phyloP scores from a whole-genome alignment of 179 eudicot species.

The Drosera spatulata region DNA sequence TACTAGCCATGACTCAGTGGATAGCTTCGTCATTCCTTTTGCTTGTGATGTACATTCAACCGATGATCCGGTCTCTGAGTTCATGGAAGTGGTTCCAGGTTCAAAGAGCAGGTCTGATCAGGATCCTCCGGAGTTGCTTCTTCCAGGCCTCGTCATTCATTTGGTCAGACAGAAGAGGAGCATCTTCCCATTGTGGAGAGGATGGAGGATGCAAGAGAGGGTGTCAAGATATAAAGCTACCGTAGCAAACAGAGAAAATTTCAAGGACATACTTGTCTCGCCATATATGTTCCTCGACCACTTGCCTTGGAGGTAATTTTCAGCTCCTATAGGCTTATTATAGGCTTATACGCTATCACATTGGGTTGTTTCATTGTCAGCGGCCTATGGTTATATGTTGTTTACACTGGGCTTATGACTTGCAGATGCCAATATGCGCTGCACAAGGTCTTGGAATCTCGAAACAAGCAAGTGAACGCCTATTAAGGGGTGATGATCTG shows the following conservation, averaged over 20 bases:
- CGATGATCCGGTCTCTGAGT: slow-evolving; percentile 36
- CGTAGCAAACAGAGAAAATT: slow-evolving; percentile 47
- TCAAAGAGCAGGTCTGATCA: slow-evolving; percentile 19
- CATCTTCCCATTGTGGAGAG: slow-evolving; percentile 27
- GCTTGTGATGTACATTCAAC: slow-evolving; percentile 9
- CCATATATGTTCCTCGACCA: slow-evolving; percentile 77
- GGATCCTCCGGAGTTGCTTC: slow-evolving; percentile 49
- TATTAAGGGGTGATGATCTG: too few species aligned
- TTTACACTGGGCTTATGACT: not conserved
- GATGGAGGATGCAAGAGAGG: slow-evolving; percentile 26
- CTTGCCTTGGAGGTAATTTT: slow-evolving; percentile 68
- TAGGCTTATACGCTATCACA: too few species aligned
- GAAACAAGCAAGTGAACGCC: not conserved
- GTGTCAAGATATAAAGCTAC: slow-evolving; percentile 40
- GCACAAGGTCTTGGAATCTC: slow-evolving; percentile 22
- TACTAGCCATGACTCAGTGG: slow-evolving; percentile 9
- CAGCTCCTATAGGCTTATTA: too few species aligned
- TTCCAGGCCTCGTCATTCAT: slow-evolving; percentile 58
- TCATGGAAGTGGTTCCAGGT: slow-evolving; percentile 44
- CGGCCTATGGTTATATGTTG: not conserved
- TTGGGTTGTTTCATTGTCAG: too few species aligned
- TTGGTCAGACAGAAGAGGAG: slow-evolving; percentile 30
- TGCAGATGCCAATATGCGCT: slow-evolving; percentile 23
- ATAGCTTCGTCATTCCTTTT: slow-evolving; percentile 19
- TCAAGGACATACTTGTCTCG: slow-evolving; percentile 59